Evolutionary conservation across 805 yeast species (phyloP), one percentile per base, ranked within the genome.

Genomic region (Monosporozyma siamensis): DNA sequence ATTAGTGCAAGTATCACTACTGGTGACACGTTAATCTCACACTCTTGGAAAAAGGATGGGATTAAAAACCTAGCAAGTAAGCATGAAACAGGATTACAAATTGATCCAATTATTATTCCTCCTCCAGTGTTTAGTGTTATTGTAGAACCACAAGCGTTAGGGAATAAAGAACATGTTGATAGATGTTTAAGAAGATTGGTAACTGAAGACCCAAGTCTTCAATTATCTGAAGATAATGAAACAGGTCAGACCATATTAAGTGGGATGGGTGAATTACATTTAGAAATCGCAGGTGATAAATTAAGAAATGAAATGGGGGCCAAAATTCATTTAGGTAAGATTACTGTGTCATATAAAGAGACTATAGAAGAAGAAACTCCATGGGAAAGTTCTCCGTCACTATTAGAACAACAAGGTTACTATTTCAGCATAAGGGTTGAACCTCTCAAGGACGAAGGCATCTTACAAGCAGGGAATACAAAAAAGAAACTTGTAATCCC

Each of bases 211-310:
- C 98, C 98, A 3, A 84, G 95, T 39, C 68, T 92, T 47, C 74
- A 77, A 24, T 72, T 86, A 6, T 63, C 75, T 3, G 72, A 70
- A 39, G 85, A 92, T 63, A 65, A 75, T 18, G 97, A 92, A 66
- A 81, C 94, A 34, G 92, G 92, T 63, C 95, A 92, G 64, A 92
- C 97, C 12, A 75, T 92, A 48, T 81, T 92, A 56, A 84, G 95
- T 44, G 98, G 98, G 52, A 89, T 90, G 96, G 98, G 98, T 48
- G 98, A 92, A 56, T 69, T 92, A 38, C 98, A 92, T 64, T 69
- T 92, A 39, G 97, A 92, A 51, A 88, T 92, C 50, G 83, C 92
- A 1, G 72, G 71, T 38, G 92, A 86, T 53, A 70, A 97, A 43
- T 70, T 88, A 34, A 64, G 85, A n/a, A 75, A 74, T 34, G 95